Evolutionary conservation across 2,329 filamentous ascomycete species (phyloP).

Genomic region (Fusarium bactridioides): DNA sequence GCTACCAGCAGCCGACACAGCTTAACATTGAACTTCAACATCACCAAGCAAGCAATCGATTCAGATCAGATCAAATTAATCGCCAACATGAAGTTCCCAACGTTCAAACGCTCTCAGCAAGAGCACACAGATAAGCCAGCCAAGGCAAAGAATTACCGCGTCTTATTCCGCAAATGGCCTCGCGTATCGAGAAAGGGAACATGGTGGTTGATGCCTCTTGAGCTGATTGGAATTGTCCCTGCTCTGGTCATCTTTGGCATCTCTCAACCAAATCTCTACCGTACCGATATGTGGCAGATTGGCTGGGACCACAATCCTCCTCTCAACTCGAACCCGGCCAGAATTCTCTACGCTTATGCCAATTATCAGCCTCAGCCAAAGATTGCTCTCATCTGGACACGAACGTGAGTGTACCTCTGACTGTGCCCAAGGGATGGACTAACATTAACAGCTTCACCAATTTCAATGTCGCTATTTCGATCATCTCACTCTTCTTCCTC

Average conservation of each 20-base stretch:
- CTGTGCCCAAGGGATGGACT: background rate
- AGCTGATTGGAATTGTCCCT: constrained; percentile 71
- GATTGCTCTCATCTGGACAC: constrained; percentile 76
- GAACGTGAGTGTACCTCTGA: constrained; percentile 63
- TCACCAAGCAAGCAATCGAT: background rate
- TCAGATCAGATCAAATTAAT: background rate
- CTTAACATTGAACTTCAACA: background rate
- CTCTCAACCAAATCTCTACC: constrained; percentile 75
- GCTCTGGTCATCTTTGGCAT: constrained; percentile 76
- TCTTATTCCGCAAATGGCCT: constrained; percentile 68
- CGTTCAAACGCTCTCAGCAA: constrained; percentile 15
- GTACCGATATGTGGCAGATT: constrained; percentile 76
- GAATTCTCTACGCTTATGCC: constrained; percentile 75
- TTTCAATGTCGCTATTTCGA: constrained; percentile 79
- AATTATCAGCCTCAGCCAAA: constrained; percentile 71
- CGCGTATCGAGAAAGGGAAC: constrained; percentile 59
- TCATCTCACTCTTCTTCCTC: constrained; percentile 79
- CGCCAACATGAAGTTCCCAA: constrained; percentile 37
- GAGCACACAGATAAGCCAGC: constrained; percentile 28
- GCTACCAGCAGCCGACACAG: constrained; percentile 31
- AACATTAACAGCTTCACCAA: constrained; percentile 68
- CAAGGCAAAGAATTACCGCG: constrained; percentile 52
- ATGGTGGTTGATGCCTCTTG: constrained; percentile 70
- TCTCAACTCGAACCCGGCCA: constrained; percentile 77
- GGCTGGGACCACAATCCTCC: constrained; percentile 66